These are phyloP conservation scores for Tulasnella sp. DNA, from an alignment of 768 basidiomycete genomes.

Conservation along the genomic window DNA sequence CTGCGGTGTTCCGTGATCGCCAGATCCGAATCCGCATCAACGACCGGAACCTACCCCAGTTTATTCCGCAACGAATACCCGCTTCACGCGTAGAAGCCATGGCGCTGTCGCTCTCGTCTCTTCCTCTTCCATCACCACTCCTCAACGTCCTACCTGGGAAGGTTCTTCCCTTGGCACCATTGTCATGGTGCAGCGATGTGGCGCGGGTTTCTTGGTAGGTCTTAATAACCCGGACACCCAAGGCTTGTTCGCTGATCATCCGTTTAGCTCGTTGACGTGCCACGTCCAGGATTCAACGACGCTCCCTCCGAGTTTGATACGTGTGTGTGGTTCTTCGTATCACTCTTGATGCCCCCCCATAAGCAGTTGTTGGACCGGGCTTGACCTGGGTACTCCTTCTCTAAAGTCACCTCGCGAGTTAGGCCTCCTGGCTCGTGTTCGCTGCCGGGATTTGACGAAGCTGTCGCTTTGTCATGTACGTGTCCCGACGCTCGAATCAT, in stretches of 20 bases:
- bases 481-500: background rate
- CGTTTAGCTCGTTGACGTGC: background rate
- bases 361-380: background rate
- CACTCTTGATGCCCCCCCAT: background rate
- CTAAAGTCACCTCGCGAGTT: background rate
- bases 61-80: background rate
- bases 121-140: no score
- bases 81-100: no score
- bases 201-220: background rate
- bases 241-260: background rate
- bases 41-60: background rate
- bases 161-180: background rate
- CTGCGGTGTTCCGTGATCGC: no score
- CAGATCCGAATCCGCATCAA: background rate
- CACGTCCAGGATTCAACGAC: background rate
- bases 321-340: background rate
- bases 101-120: no score
- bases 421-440: no score
- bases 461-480: background rate
- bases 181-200: background rate
- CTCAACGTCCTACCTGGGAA: no score
- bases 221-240: background rate
- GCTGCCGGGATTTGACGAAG: background rate
- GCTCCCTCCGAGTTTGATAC: background rate
- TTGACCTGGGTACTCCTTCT: background rate